phyloP scores from a whole-genome alignment of 2,329 filamentous ascomycete genomes.

The Teratosphaeria pseudoeucalypti region DNA sequence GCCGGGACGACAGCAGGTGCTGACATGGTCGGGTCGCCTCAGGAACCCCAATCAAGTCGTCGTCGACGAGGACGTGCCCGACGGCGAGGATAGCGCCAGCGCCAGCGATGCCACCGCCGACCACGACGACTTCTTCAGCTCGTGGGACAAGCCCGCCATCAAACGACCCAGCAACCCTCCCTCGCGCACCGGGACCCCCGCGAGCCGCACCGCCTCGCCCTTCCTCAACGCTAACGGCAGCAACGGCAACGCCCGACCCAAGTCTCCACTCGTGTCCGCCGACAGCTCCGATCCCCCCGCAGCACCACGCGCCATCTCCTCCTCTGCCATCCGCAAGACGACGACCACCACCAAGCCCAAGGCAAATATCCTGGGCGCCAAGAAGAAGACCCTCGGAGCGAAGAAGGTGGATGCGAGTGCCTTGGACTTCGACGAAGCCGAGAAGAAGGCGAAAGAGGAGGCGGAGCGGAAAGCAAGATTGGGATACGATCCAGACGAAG shows the following conservation, averaged over 20 bases:
- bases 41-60: constrained; percentile 78
- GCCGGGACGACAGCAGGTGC: background rate
- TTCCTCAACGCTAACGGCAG: constrained; percentile 62
- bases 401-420: constrained; percentile 70
- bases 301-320: constrained; percentile 63
- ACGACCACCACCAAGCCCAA: constrained; percentile 57
- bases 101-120: constrained; percentile 71
- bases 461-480: constrained; percentile 91
- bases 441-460: constrained; percentile 95
- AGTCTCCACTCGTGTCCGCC: constrained; percentile 63
- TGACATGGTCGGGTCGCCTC: constrained; percentile 17
- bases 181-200: constrained; percentile 79
- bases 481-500: constrained; percentile 88
- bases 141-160: constrained; percentile 95
- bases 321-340: constrained; percentile 71
- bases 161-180: constrained; percentile 91
- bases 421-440: constrained; percentile 91
- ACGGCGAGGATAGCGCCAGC: constrained; percentile 51
- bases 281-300: constrained; percentile 47
- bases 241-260: constrained; percentile 56
- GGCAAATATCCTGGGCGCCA: constrained; percentile 58
- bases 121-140: constrained; percentile 94
- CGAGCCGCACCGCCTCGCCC: constrained; percentile 75
- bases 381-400: constrained; percentile 42
- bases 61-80: constrained; percentile 52